Evolutionary conservation across 345 rosid genomes (phyloP), one percentile per base, ranked within the genome.

Genomic region (Rhizophora apiculata): DNA sequence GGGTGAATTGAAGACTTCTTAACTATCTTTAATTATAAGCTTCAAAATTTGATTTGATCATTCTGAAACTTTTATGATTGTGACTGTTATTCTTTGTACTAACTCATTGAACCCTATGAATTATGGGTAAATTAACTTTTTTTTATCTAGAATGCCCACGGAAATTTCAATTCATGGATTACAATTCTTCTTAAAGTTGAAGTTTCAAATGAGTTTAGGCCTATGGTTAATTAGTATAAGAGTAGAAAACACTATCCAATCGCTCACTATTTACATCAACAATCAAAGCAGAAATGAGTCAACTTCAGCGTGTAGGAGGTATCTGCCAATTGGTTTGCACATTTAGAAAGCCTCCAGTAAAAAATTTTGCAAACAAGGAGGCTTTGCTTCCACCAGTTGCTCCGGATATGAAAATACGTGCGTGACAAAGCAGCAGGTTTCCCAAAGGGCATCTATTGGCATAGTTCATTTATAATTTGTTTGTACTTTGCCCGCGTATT

Each of bases 391-490:
- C 37, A 34, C 37, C 37, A 34, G 9, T 34, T 34, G 37, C 10
- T 34, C 37, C 9, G 37, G 0, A 34, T 9, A 34, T 8, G 37
- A 34, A 34, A 11, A 20, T 54, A 54, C 4, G 58, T 88, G 97
- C 3, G 97, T 86, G 69, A 95, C 87, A 39, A 31, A 95, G 79
- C 64, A 89, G 84, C 86, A 95, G 72, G 68, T 89, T 89, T 63
- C 89, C 91, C 31, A 72, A 62, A 56, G 96, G 96, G 83, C 86
- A 87, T 78, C 75, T 88, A 83, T 89, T 84, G 0, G 92, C 90
- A 15, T 34, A 88, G 92, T 2, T 86, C 81, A 68, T 80, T 83
- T 6, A 95, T 72, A 27, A 79, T 75, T n/a, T 80, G 75, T 48
- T 73, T 78, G 79, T 85, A 88, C 63, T 93, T 87, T 13, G 59